Evolutionary conservation across 2,329 filamentous ascomycete species (phyloP).

Genomic region (Aspergillus fijiensis): DNA sequence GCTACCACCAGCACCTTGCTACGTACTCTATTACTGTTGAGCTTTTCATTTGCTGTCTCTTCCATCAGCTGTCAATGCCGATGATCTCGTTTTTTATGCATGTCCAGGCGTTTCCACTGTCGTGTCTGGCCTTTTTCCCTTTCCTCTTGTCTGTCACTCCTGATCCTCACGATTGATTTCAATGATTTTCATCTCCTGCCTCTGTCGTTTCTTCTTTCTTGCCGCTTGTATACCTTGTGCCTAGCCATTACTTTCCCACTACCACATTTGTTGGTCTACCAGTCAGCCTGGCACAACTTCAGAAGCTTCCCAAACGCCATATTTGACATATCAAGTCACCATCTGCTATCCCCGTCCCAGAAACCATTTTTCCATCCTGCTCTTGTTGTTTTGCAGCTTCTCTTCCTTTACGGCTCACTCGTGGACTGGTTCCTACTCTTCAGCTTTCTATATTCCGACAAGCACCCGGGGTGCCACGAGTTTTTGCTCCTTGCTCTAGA

Average conservation of each 20-base stretch:
- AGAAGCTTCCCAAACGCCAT: background rate
- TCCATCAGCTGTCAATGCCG: constrained; percentile 27
- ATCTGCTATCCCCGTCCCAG: background rate
- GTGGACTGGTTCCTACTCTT: background rate
- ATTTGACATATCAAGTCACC: constrained; percentile 1
- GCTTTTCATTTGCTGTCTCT: constrained; percentile 23
- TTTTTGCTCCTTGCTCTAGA: background rate
- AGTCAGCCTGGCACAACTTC: background rate
- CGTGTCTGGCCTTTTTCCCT: constrained; percentile 11
- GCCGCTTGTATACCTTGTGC: background rate
- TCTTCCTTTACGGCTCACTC: background rate
- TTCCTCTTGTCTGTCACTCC: constrained; percentile 16
- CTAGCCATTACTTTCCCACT: background rate
- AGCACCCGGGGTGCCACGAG: background rate
- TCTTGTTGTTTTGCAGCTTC: background rate
- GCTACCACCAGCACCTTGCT: background rate
- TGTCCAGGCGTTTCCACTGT: constrained; percentile 26
- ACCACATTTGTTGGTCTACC: background rate
- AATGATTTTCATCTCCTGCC: constrained; percentile 1
- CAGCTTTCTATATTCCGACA: background rate
- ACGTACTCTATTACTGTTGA: constrained; percentile 15
- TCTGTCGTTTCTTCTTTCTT: background rate
- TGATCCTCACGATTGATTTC: constrained; percentile 5
- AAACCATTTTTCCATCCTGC: background rate
- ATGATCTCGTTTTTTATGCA: constrained; percentile 27